phyloP scores from a whole-genome alignment of 371 early-diverging fungal species.

The Actinomucor elegans region DNA sequence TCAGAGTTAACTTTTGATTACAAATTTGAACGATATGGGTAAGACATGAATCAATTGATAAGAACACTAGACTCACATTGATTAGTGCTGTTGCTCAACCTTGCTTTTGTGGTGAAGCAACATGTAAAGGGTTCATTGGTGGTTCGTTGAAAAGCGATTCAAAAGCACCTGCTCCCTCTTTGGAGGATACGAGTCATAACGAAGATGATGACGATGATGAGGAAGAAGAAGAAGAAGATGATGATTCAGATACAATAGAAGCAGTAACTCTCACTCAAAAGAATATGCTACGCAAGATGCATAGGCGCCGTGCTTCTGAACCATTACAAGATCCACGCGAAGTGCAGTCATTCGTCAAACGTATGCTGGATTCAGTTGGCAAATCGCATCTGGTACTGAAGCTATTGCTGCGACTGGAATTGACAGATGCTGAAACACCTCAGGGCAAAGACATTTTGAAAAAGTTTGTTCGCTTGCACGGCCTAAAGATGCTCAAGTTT shows the following conservation, averaged over 20 bases:
- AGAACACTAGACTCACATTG: neutral
- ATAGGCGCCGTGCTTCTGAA: conserved; percentile 24
- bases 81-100: conserved; percentile 79
- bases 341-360: conserved; percentile 61
- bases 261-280: conserved; percentile 32
- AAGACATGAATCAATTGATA: conserved; percentile 1
- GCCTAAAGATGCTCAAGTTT: conserved; percentile 48
- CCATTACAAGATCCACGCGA: conserved; percentile 52
- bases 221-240: conserved; percentile 37
- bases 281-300: conserved; percentile 19
- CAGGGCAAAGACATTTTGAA: conserved; percentile 41
- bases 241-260: conserved; percentile 19
- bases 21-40: conserved; percentile 79
- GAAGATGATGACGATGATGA: conserved; percentile 21
- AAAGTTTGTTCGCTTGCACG: conserved; percentile 44
- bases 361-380: conserved; percentile 60
- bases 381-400: conserved; percentile 54
- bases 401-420: conserved; percentile 38
- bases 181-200: neutral
- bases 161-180: neutral
- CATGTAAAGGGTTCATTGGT: conserved; percentile 89
- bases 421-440: conserved; percentile 30
- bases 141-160: conserved; percentile 37
- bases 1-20: conserved; percentile 94
- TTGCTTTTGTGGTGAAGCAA: conserved; percentile 88